Conservation (phyloP, 352 stramenopile genomes). For the Phytophthora quininea region DNA sequence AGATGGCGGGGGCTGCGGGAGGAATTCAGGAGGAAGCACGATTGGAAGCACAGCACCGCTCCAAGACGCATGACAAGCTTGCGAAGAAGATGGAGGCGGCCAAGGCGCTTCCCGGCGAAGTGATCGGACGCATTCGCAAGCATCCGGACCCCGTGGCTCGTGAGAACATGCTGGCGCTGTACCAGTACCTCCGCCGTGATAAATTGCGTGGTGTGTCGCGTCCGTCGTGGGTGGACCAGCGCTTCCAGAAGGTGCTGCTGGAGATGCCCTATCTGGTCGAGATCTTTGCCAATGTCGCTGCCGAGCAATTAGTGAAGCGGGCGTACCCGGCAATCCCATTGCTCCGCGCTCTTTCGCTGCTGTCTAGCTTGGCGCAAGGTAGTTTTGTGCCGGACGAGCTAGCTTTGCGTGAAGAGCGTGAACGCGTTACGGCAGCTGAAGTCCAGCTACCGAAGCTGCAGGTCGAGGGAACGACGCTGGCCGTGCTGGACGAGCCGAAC, state of each 20-base stretch:
- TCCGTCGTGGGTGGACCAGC: constrained; percentile 70
- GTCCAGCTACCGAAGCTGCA: constrained; percentile 43
- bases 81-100: constrained; percentile 83
- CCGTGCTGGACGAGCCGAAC: constrained; percentile 69
- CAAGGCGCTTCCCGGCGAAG: constrained; percentile 62
- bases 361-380: constrained; percentile 76
- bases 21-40: constrained; percentile 44
- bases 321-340: constrained; percentile 63
- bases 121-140: constrained; percentile 80
- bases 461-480: constrained; percentile 44
- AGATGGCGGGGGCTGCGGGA: constrained; percentile 64
- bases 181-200: constrained; percentile 76
- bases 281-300: constrained; percentile 67
- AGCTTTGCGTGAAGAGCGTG: constrained; percentile 62
- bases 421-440: constrained; percentile 36
- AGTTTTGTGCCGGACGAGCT: constrained; percentile 69
- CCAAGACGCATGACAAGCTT: constrained; percentile 78
- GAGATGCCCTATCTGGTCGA: constrained; percentile 83
- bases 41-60: constrained; percentile 54
- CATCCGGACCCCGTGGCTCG: constrained; percentile 68
- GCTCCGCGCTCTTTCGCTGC: constrained; percentile 59
- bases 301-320: constrained; percentile 73
- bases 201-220: constrained; percentile 73
- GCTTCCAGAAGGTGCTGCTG: constrained; percentile 71
- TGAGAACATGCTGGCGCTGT: constrained; percentile 86